Evolutionary conservation across 768 basidiomycete genomes (phyloP), one percentile per base, ranked within the genome.

Genomic region (Terana coerulea): DNA sequence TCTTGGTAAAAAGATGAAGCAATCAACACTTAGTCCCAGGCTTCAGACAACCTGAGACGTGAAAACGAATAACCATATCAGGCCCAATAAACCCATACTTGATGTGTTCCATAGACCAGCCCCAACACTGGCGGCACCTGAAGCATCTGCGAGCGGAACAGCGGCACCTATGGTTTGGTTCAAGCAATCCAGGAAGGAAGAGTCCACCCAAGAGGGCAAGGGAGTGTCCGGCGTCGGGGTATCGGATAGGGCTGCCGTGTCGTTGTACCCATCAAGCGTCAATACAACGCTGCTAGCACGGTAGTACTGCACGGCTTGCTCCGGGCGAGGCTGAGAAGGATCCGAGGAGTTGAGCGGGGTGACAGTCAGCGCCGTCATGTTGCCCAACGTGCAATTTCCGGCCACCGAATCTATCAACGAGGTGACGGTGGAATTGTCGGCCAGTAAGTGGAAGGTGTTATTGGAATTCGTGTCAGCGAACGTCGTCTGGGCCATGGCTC

Each of bases 231-330:
- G 64, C 0, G 64, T 55, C 25, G 70, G 75, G 7, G 71, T 64
- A 19, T 79, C 69, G 1, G 58, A 65, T 22, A 80, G 64, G 3
- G 70, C 75, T 5, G 74, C 79, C 0, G 81, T 80, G 54, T 87
- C 77, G 59, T 87, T 86, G 61, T 87, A 86, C 0, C 80, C 80
- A 48, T 87, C 79, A 3, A 86, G 68, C 1, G 81, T 76, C 22
- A 87, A 69, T 2, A 75, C 78, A 31, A 84, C 73, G 39, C 76
- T 83, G 59, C 82, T 83, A 1, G 81, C 78, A 26, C 85, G 81
- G 59, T 82, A 88, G 63, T 87, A 88, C 52, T 86, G 79, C n/a
- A 86, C 58, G 0, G 74, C 76, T 58, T 84, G 76, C 57, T 81
- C 78, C 0, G 83, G 79, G 33, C 61, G 60, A 11, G 71, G 69